These are phyloP conservation scores for Wickerhamiella infanticola DNA, from an alignment of 1,139 yeast species.

Conservation along the genomic window DNA sequence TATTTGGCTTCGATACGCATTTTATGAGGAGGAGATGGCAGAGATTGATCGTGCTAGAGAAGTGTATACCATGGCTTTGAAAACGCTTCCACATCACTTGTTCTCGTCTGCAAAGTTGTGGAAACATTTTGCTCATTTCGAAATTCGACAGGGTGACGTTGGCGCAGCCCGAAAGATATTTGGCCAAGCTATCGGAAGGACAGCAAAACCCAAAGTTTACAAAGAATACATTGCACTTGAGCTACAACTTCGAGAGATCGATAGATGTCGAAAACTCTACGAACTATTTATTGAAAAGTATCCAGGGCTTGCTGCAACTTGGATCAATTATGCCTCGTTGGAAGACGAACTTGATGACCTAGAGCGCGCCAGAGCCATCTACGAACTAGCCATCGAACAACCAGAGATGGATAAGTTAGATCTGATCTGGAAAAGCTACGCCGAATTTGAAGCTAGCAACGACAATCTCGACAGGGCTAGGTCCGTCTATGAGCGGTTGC, in stretches of 20 bases:
- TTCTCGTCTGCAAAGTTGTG: conserved; percentile 65
- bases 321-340: conserved; percentile 50
- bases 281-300: conserved; percentile 49
- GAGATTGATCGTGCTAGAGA: conserved; percentile 32
- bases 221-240: conserved; percentile 49
- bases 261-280: conserved; percentile 57
- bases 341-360: conserved; percentile 59
- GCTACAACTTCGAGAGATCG: conserved; percentile 28
- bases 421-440: conserved; percentile 35
- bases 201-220: conserved; percentile 40
- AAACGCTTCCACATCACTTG: conserved; percentile 37
- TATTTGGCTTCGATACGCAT: conserved; percentile 10
- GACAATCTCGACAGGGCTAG: conserved; percentile 45
- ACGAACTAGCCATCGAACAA: conserved; percentile 33
- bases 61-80: conserved; percentile 36
- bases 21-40: conserved; percentile 1
- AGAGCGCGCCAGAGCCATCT: conserved; percentile 50
- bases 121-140: conserved; percentile 59
- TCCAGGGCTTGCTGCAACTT: conserved; percentile 30
- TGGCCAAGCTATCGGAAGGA: conserved; percentile 56
- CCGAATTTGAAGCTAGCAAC: conserved; percentile 47
- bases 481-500: conserved; percentile 31
- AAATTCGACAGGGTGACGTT: conserved; percentile 43
- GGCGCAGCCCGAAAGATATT: conserved; percentile 47
- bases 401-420: conserved; percentile 24